Evolutionary conservation across 306 rosid genomes (phyloP).

Genomic region (Dalbergia cochinchinensis): DNA sequence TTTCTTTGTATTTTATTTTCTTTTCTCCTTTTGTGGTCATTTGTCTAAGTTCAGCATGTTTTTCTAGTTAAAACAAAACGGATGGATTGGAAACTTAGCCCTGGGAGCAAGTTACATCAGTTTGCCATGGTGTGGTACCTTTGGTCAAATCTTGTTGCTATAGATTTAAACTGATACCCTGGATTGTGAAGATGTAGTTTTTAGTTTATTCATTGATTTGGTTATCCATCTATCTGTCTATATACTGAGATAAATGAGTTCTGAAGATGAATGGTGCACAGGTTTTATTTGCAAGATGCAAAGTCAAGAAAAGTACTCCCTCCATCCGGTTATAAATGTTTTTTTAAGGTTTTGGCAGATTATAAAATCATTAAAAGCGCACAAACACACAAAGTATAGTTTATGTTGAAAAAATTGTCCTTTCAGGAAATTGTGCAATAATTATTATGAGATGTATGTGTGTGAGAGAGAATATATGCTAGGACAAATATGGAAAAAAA

Average conservation of each 20-base stretch:
- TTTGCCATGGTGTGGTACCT: slow-evolving; percentile 87
- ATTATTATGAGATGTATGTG: too few relatives aligned
- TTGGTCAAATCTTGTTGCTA: slow-evolving; percentile 26
- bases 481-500: too few relatives aligned
- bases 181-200: slow-evolving; percentile 19
- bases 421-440: too few relatives aligned
- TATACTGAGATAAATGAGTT: not conserved
- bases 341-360: too few relatives aligned
- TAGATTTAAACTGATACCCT: slow-evolving; percentile 3
- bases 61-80: slow-evolving; percentile 95
- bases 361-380: too few relatives aligned
- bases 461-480: too few relatives aligned
- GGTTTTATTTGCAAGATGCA: slow-evolving; percentile 8
- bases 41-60: slow-evolving; percentile 47
- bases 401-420: too few relatives aligned
- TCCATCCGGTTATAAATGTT: too few relatives aligned
- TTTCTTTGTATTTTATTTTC: not conserved
- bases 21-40: slow-evolving; percentile 2
- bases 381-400: too few relatives aligned
- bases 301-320: too few relatives aligned
- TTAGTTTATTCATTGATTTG: slow-evolving; percentile 27
- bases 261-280: slow-evolving; percentile 12
- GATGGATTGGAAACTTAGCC: slow-evolving; percentile 99
- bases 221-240: not conserved
- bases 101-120: slow-evolving; percentile 98